Evolutionary conservation across 192 early-diverging fungal genomes (phyloP).

Genomic region (Helicostylum pulchrum): DNA sequence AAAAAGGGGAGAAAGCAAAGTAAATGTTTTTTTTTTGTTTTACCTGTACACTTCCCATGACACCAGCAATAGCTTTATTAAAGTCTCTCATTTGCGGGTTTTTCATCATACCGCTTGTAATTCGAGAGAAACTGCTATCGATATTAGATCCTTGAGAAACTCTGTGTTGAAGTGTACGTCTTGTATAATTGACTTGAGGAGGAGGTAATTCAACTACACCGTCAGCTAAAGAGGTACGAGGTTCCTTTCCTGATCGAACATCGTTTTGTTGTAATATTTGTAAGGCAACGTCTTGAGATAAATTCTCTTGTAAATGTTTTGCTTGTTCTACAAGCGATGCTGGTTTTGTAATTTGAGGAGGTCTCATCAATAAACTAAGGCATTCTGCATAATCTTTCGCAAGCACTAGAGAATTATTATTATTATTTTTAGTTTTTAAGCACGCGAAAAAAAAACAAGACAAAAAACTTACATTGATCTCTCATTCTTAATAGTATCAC

Average conservation of each 20-base stretch:
- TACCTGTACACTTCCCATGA: slow-evolving; percentile 45
- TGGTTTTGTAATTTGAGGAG: slow-evolving; percentile 51
- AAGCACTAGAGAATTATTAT: slow-evolving; percentile 41
- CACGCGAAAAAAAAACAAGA: too few relatives aligned
- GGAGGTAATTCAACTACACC: slow-evolving; percentile 5
- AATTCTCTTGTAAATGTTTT: slow-evolving; percentile 54
- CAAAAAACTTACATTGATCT: slow-evolving; percentile 54
- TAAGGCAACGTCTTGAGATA: slow-evolving; percentile 47
- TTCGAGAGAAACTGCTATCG: slow-evolving; percentile 19
- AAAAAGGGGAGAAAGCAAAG: not conserved
- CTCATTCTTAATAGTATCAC: slow-evolving; percentile 70
- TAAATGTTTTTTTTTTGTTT: not conserved
- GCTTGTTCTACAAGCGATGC: slow-evolving; percentile 61
- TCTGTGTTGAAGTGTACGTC: not conserved
- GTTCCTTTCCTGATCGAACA: slow-evolving; percentile 39
- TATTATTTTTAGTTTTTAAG: not conserved
- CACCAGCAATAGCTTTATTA: slow-evolving; percentile 51
- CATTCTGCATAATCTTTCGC: slow-evolving; percentile 63
- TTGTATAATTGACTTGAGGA: not conserved
- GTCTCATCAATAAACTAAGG: slow-evolving; percentile 60
- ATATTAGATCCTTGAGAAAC: slow-evolving; percentile 13
- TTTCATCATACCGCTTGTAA: slow-evolving; percentile 55
- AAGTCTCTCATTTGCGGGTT: slow-evolving; percentile 48
- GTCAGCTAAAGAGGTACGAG: slow-evolving; percentile 19
- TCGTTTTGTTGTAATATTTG: slow-evolving; percentile 60